Evolutionary conservation across 257 asterid species (phyloP), one percentile per base, ranked within the genome.

Genomic region (Nicotiana noctiflora): DNA sequence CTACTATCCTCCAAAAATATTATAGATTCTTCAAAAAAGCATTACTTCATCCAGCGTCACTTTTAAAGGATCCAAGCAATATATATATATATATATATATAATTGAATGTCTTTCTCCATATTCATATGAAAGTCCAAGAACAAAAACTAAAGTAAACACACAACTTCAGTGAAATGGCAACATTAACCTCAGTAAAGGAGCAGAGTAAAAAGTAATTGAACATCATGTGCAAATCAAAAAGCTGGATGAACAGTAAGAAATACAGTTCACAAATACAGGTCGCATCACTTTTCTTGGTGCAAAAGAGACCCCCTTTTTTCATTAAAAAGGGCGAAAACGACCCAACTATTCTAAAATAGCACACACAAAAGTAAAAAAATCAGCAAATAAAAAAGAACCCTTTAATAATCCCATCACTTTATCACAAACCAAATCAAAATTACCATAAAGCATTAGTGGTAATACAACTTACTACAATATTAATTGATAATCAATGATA

Each of bases 271-370:
- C 15, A 52, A 5, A 53, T 53, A 82, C 85, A 70, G 88, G 86
- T 86, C 86, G 32, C 32, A 29, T 84, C 89, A 83, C 92, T 87
- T 89, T 86, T 86, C 82, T 90, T 82, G 87, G 89, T 86, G 88
- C 84, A 88, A 90, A 90, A 85, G 88, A 82, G 78, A 72, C 68
- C 84, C 81, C 81, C 89, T 86, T 92, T 89, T 86, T 85, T 75
- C 87, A 79, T 37, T 81, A 75, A 87, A 89, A 87, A 87, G 86
- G 93, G 75, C 81, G 90, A 92, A 57, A 88, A 76, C 70, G 93
- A 90, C 59, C 59, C 19, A 53, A 53, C 92, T 76, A 80, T 75
- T 56, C 57, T 66, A 34, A 2, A 34, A 34, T 80, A 74, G 81
- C 64, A 83, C 61, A 67, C 34, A 49, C 68, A 34, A 53, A 15